phyloP scores from a whole-genome alignment of 306 rosid genomes.

The Glycine tomentella region DNA sequence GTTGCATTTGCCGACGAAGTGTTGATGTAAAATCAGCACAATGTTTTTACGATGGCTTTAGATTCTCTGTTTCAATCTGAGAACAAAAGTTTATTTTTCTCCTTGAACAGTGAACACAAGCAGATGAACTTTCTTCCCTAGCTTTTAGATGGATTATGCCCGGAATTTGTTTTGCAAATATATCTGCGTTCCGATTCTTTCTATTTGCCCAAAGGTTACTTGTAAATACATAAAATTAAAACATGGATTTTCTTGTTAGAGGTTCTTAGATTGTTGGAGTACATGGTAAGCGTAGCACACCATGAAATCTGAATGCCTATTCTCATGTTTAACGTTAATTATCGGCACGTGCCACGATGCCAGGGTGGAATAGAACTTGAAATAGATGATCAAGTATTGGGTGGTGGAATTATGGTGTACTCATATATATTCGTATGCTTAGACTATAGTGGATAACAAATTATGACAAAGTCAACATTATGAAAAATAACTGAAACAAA shows the following conservation, averaged over 20 bases:
- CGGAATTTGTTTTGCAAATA: constrained; percentile 49
- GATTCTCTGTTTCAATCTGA: constrained; percentile 30
- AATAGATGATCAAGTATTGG: no score
- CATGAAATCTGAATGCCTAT: no score
- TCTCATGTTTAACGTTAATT: no score
- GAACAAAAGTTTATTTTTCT: neutral
- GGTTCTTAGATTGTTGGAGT: neutral
- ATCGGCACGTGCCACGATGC: no score
- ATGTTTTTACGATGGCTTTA: neutral
- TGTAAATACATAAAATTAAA: constrained; percentile 36
- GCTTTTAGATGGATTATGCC: constrained; percentile 49
- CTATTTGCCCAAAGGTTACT: constrained; percentile 5
- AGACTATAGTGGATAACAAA: no score
- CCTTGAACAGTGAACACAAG: constrained; percentile 30
- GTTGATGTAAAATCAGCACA: constrained; percentile 22
- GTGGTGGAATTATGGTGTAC: no score
- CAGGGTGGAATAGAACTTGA: no score
- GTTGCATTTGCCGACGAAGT: no score
- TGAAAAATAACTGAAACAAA: no score
- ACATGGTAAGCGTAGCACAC: no score
- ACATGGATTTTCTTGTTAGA: neutral
- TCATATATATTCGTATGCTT: no score
- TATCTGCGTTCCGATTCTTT: constrained; percentile 44
- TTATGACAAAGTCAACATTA: no score
- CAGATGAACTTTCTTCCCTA: constrained; percentile 49